Evolutionary conservation across 1,284 basidiomycete species (phyloP).

Genomic region (Cutaneotrichosporon daszewskae): DNA sequence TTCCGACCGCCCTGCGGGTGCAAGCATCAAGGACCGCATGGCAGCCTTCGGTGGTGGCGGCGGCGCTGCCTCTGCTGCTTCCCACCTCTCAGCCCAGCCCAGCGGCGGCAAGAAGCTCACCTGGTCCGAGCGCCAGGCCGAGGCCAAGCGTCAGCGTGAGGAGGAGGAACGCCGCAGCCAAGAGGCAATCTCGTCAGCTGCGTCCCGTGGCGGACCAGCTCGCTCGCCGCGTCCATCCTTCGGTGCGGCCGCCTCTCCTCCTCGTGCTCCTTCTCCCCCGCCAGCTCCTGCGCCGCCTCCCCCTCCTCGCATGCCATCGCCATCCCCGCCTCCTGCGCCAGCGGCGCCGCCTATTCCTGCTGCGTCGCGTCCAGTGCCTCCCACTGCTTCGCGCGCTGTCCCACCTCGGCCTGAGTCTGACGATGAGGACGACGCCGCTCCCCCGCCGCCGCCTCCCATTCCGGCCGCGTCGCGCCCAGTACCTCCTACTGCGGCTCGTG

Average conservation of each 20-base stretch:
- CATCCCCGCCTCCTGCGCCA: slow-evolving; percentile 20
- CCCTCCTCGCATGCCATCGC: slow-evolving; percentile 28
- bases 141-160: slow-evolving; percentile 73
- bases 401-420: slow-evolving; percentile 16
- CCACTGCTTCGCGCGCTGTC: slow-evolving; percentile 11
- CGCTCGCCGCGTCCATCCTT: slow-evolving; percentile 16
- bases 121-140: slow-evolving; percentile 82
- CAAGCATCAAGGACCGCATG: slow-evolving; percentile 39
- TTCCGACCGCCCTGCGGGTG: slow-evolving; percentile 32
- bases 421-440: too few relatives aligned
- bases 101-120: slow-evolving; percentile 64
- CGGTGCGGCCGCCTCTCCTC: slow-evolving; percentile 7
- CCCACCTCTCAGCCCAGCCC: slow-evolving; percentile 17
- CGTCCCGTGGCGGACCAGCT: background rate
- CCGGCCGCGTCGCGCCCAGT: slow-evolving; percentile 14
- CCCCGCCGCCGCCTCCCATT: slow-evolving; percentile 38
- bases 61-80: slow-evolving; percentile 9
- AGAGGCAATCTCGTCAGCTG: slow-evolving; percentile 50
- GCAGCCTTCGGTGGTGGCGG: slow-evolving; percentile 37
- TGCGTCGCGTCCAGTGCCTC: slow-evolving; percentile 16
- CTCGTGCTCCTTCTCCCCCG: slow-evolving; percentile 15
- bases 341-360: slow-evolving; percentile 15
- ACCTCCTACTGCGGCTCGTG: slow-evolving; percentile 3
- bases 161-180: slow-evolving; percentile 70
- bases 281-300: slow-evolving; percentile 9